phyloP scores from a whole-genome alignment of 2,329 filamentous ascomycete genomes.

The Fusarium buharicum region DNA sequence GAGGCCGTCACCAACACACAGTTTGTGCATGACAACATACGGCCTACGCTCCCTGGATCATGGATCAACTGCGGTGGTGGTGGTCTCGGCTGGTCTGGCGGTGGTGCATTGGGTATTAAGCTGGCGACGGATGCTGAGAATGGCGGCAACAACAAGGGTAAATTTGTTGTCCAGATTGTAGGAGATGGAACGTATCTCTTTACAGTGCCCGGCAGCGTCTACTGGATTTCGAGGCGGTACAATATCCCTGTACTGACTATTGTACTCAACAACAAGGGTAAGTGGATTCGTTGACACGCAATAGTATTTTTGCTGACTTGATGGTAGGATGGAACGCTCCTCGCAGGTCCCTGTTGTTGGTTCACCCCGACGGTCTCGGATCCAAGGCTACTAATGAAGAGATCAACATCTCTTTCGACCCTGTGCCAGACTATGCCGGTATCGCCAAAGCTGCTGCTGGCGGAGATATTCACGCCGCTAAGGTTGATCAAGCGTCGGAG shows the following conservation, averaged over 20 bases:
- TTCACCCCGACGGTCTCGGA: slow-evolving; percentile 67
- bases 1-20: slow-evolving; percentile 80
- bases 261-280: slow-evolving; percentile 67
- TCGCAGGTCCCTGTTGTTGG: slow-evolving; percentile 64
- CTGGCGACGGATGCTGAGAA: slow-evolving; percentile 65
- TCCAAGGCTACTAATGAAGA: slow-evolving; percentile 68
- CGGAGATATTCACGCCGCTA: slow-evolving; percentile 62
- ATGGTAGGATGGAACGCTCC: slow-evolving; percentile 68
- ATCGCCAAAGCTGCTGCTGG: slow-evolving; percentile 70
- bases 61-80: slow-evolving; percentile 87
- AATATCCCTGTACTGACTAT: slow-evolving; percentile 65
- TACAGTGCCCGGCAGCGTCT: slow-evolving; percentile 63
- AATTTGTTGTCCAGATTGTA: slow-evolving; percentile 66
- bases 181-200: slow-evolving; percentile 69
- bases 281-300: slow-evolving; percentile 8
- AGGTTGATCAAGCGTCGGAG: slow-evolving; percentile 58
- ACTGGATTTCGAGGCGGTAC: slow-evolving; percentile 67
- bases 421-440: slow-evolving; percentile 67
- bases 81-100: slow-evolving; percentile 83
- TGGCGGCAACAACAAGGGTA: slow-evolving; percentile 56
- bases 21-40: slow-evolving; percentile 76
- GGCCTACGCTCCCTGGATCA: slow-evolving; percentile 72
- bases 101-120: slow-evolving; percentile 79
- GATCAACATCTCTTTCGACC: slow-evolving; percentile 70
- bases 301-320: slow-evolving; percentile 12